Evolutionary conservation across 257 asterid species (phyloP).

Genomic region (Leonotis leonurus): DNA sequence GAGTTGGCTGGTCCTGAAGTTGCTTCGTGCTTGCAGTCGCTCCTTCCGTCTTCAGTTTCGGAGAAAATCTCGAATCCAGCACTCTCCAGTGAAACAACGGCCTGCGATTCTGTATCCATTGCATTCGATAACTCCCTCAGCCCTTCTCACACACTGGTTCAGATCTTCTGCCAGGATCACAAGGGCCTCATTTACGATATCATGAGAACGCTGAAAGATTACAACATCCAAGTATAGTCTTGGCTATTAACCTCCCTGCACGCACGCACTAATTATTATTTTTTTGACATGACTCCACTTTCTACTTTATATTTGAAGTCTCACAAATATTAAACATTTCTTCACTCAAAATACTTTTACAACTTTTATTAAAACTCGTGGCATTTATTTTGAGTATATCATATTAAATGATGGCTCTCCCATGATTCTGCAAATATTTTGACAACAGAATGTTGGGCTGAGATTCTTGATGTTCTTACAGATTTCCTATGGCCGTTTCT

Average conservation of each 20-base stretch:
- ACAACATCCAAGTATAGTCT: constrained; percentile 51
- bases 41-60: constrained; percentile 41
- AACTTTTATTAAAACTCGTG: no score
- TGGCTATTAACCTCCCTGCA: no score
- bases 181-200: constrained; percentile 71
- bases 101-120: constrained; percentile 35
- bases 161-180: constrained; percentile 57
- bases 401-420: no score
- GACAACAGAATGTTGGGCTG: no score
- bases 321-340: no score
- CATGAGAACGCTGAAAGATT: constrained; percentile 68
- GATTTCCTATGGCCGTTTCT: constrained; percentile 61
- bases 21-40: constrained; percentile 40
- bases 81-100: constrained; percentile 19
- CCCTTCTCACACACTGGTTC: constrained; percentile 61
- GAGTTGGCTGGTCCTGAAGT: constrained; percentile 51
- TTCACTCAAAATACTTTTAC: no score
- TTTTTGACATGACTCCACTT: no score
- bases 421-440: no score
- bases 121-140: constrained; percentile 52
- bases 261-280: no score
- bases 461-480: constrained; percentile 13
- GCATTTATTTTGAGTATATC: no score
- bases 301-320: no score
- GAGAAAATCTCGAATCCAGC: constrained; percentile 41